Base-by-base conservation (phyloP, 2,329 filamentous ascomycete genomes). In the Coniochaeta prunicola region DNA sequence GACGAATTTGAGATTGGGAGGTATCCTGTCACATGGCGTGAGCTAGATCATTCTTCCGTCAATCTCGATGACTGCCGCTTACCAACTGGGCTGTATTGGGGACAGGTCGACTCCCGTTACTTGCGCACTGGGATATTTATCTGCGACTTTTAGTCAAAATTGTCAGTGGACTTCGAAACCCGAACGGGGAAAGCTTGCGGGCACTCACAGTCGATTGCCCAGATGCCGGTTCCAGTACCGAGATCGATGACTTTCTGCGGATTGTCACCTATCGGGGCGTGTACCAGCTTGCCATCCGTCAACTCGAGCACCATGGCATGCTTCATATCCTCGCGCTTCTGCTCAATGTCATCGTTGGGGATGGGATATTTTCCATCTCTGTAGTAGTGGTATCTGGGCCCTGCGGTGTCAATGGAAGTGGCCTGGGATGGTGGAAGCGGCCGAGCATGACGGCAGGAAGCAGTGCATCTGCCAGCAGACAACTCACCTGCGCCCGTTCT, bases 1-100 rank as follows among this genome's bases (percentile, higher is more conserved):
- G 66, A 80, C 70, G 62, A 82, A 83, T 21, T 71, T 72, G 7
- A 80, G 73, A 62, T 83, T 83, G 8, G 79, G 77, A 3, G 80
- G 80, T 4, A 82, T 68, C 73, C 75, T 55, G 17, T 33, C 30
- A 28, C 36, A 8, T 33, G 53, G 34, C 12, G n/a, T 34, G 17
- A 33, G 21, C n/a, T 24, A 31, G n/a, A n/a, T 2, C n/a, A n/a
- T 53, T 19, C 15, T 4, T 5, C 34, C 36, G n/a, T 31, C 6
- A 7, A 10, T 45, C 13, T 24, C 7, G n/a, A 5, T 9, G 15
- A 26, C 12, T 7, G 5, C 36, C 36, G 15, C 48, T 26, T 34
- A 55, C 53, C 53, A 69, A 17, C 59, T 58, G 1, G 68, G 69
- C 58, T 72, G 69, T 40, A 70, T 70, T 15, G 68, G 66, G 34